Base-by-base conservation (phyloP, 352 stramenopile genomes). In the Phytopythium litorale region DNA sequence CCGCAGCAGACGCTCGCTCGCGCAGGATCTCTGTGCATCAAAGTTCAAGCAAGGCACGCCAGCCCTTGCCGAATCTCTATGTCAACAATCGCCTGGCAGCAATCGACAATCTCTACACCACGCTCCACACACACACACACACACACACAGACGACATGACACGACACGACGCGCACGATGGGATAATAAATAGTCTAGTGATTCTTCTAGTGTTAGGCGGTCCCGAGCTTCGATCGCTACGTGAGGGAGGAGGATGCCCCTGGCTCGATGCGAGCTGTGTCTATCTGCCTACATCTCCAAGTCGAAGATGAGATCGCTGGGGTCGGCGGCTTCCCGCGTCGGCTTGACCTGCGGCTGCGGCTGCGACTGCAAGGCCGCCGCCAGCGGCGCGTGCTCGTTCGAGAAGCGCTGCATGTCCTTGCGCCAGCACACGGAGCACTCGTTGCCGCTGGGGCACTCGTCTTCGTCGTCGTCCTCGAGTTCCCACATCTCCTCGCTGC, bases 291-390 rank as follows among this genome's bases (percentile, higher is more conserved):
- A 90, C 62, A 90, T 80, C 67, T 90, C 81, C 51, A 90, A 63
- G 38, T 87, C 78, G 46, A 90, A 90, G 38, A 90, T 78, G 65
- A 90, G 73, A 43, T 90, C 78, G 64, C 67, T 74, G 28, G 59
- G 30, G 19, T 62, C 53, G 25, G 65, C 53, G 25, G 65, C 60
- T 12, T 54, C 19, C 45, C 21, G 45, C 1, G 1, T 6, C 42
- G 16, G n/a, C 42, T 25, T 9, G 18, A 28, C 7, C 42, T 49
- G 42, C 40, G 13, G 40, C 18, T 49, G 18, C 42, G 52, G 28
- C 32, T 64, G 32, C 53, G n/a, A 15, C 16, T 60, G 32, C 40
- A 9, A 35, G 33, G 53, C 28, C 42, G 56, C 3, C 7, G n/a
- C 9, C 38, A 33, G 15, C 37, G 52, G 23, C 21, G 50, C 54